phyloP scores from a whole-genome alignment of 2,329 filamentous ascomycete genomes.

The Gnomoniopsis smithogilvyi region DNA sequence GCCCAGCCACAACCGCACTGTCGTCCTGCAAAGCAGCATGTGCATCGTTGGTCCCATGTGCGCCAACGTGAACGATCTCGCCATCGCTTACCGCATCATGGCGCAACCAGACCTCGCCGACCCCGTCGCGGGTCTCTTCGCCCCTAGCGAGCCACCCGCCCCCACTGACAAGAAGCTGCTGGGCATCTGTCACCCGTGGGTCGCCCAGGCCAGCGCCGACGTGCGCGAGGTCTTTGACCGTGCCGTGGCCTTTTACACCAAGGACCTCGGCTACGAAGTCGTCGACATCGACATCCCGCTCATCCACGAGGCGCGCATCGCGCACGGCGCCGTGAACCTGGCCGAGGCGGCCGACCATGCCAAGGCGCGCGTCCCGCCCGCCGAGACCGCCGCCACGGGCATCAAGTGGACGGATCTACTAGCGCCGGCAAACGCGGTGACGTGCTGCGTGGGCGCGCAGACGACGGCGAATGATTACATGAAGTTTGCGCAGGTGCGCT shows the following conservation, averaged over 20 bases:
- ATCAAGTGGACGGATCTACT: constrained; percentile 52
- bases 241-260: constrained; percentile 56
- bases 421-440: constrained; percentile 65
- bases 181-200: constrained; percentile 67
- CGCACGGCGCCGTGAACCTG: constrained; percentile 76
- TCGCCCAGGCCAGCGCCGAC: constrained; percentile 62
- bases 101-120: constrained; percentile 66
- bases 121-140: constrained; percentile 60
- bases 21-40: constrained; percentile 50
- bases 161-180: constrained; percentile 54
- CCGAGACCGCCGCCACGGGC: constrained; percentile 31
- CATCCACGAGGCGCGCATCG: constrained; percentile 68
- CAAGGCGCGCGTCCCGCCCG: constrained; percentile 32
- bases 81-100: constrained; percentile 79
- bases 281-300: constrained; percentile 64
- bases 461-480: constrained; percentile 69
- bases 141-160: constrained; percentile 52
- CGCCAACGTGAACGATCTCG: constrained; percentile 71
- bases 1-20: constrained; percentile 68
- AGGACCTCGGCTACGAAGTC: constrained; percentile 44
- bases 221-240: constrained; percentile 62
- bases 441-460: constrained; percentile 62
- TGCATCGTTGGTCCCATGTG: constrained; percentile 73
- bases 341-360: constrained; percentile 59
- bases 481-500: constrained; percentile 69